Base-by-base conservation (phyloP, 2,329 filamentous ascomycete genomes). In the Whalleya microplaca region DNA sequence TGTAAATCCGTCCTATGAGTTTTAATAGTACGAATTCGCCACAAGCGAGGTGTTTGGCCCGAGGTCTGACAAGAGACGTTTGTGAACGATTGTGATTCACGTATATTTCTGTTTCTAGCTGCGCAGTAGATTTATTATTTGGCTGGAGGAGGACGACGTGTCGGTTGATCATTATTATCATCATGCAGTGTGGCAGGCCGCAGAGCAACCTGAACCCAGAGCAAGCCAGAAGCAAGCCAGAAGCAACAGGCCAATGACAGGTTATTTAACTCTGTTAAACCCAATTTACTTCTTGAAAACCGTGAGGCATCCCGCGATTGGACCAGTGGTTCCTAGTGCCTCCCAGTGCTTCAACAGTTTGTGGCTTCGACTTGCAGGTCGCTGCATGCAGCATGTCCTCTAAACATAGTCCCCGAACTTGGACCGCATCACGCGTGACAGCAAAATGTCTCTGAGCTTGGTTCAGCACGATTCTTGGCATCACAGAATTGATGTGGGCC, bases 1-100 rank as follows among this genome's bases (percentile, higher is more conserved):
- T 72, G 69, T 70, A 70, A 69, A 71, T 69, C 63, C 64, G 59
- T 63, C 63, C 65, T 70, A 68, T 51, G 55, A 66, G 56, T 61
- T 68, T 71, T 69, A 69, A 71, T 71, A 66, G 64, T 63, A 68
- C 55, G 58, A 66, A 51, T 58, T 63, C 53, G 41, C 43, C 48
- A 21, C 55, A 58, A 55, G 51, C 41, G 48, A 27, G 43, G 9
- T 20, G 21, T 14, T 14, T 16, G 18, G 43, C 20, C n/a, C 43
- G 21, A 16, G 8, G 20, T 45, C 27, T 45, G 20, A 43, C 18
- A 21, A 43, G 4, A 10, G 41, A 43, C 16, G n/a, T n/a, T n/a
- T n/a, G n/a, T n/a, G n/a, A 27, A 27, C 32, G 32, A 8, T 37
- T 16, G 32, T 37, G 32, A 14, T 37, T 37, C 10, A 37, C 9